A percentile compares a stretch with the other conserved stretches of the same genome.
Evolutionary conservation across 2,329 filamentous ascomycete species (phyloP).

Genomic region (Huntiella savannae): DNA sequence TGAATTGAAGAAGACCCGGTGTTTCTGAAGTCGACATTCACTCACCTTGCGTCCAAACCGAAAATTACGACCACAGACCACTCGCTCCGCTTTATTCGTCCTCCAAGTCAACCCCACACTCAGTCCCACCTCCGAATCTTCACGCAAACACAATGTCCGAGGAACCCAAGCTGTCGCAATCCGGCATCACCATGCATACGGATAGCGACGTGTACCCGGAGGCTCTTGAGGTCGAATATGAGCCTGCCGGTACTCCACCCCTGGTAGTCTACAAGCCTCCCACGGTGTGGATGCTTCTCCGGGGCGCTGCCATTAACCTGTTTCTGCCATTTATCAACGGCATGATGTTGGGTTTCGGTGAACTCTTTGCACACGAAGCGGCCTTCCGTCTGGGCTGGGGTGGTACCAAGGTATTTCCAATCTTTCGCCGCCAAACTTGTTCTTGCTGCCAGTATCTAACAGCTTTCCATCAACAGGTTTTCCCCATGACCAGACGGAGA

Average conservation of each 20-base stretch:
- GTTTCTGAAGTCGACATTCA: too few species aligned
- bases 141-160: slow-evolving; percentile 2
- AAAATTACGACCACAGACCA: too few species aligned
- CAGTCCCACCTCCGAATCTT: background rate
- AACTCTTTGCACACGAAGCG: slow-evolving; percentile 88
- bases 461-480: slow-evolving; percentile 25
- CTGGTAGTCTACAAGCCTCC: slow-evolving; percentile 79
- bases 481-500: slow-evolving; percentile 39
- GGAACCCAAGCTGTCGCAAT: slow-evolving; percentile 34
- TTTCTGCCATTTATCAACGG: slow-evolving; percentile 90
- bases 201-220: slow-evolving; percentile 70
- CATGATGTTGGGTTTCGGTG: slow-evolving; percentile 93
- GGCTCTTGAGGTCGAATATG: slow-evolving; percentile 43
- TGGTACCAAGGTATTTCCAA: slow-evolving; percentile 57
- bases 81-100: background rate
- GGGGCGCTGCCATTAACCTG: slow-evolving; percentile 90
- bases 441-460: slow-evolving; percentile 10
- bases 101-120: background rate
- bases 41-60: too few species aligned
- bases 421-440: slow-evolving; percentile 14
- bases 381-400: slow-evolving; percentile 88
- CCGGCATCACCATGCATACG: slow-evolving; percentile 57
- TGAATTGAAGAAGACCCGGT: too few species aligned
- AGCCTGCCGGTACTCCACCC: slow-evolving; percentile 38
- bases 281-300: slow-evolving; percentile 65